Conservation (phyloP, 768 basidiomycete genomes). For the Serendipita sp. region DNA sequence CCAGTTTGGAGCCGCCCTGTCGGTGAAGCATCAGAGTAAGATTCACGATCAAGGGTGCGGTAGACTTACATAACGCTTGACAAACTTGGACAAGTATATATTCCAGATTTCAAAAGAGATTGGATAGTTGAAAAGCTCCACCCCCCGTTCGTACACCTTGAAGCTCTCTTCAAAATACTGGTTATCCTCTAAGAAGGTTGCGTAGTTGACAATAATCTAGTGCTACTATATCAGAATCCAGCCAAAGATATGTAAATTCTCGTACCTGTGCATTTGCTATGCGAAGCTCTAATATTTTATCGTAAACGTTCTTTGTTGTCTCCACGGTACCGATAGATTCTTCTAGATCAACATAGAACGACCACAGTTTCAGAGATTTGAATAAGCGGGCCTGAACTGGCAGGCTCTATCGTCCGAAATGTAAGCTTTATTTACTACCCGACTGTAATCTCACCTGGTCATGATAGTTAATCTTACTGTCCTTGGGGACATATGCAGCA, state of each 20-base stretch:
- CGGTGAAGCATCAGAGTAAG: not conserved
- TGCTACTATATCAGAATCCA: not conserved
- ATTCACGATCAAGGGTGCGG: too few species aligned
- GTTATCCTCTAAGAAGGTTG: constrained; percentile 92
- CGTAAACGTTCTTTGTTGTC: constrained; percentile 80
- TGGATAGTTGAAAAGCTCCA: constrained; percentile 94
- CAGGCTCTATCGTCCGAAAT: constrained; percentile 37
- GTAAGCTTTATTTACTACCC: constrained; percentile 6
- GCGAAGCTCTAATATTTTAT: constrained; percentile 88
- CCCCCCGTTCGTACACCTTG: constrained; percentile 95
- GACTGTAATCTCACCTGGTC: constrained; percentile 56
- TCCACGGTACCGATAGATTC: constrained; percentile 93
- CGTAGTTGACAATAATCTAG: constrained; percentile 82
- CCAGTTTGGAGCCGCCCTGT: constrained; percentile 84
- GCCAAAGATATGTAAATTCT: not conserved
- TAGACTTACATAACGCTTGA: constrained; percentile 74
- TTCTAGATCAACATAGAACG: constrained; percentile 94
- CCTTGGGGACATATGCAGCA: constrained; percentile 81
- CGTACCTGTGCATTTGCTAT: constrained; percentile 84
- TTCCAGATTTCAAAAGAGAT: constrained; percentile 99
- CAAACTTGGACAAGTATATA: constrained; percentile 92
- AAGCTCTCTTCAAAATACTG: constrained; percentile 98
- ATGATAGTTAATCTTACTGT: constrained; percentile 80
- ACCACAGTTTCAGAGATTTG: constrained; percentile 98
- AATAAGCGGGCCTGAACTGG: constrained; percentile 81